Base-by-base conservation (phyloP, 192 early-diverging fungal genomes). In the Backusella luteola region DNA sequence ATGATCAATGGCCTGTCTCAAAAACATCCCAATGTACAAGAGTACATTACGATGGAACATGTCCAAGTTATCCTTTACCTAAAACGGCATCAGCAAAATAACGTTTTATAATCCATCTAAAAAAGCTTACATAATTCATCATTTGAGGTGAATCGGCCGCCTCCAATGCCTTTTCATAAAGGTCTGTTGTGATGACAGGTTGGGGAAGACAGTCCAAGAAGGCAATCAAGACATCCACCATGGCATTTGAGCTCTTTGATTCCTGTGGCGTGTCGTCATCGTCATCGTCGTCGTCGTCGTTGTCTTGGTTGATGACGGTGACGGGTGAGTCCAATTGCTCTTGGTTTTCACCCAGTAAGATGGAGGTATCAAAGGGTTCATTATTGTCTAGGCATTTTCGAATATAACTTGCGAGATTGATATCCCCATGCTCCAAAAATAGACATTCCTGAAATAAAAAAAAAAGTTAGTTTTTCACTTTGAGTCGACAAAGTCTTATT, bases 351-450 rank as follows among this genome's bases (percentile, higher is more conserved):
- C 78, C 84, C 35, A 88, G 59, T 15, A 88, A 71, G 19, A 84
- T 69, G 2, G 80, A 77, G 23, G 88, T 34, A 74, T 94, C 91
- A 76, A 92, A 94, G n/a, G 89, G 87, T 21, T 80, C 85, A 6
- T 92, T 94, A 6, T 87, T 86, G 68, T 96, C 95, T 21, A 98
- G 80, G 53, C 92, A 96, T 53, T 96, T 91, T 9, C 89, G 85
- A 38, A 96, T 90, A 69, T 91, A 90, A 26, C 88, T 82, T 46
- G 86, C 87, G 3, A 95, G 80, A 0, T 76, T 66, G 12, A 83
- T 84, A 78, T 96, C 93, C 26, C 93, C 94, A 26, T 78, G 76
- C 11, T 82, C 77, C 44, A 86, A 73, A 77, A 94, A 94, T 35
- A 94, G 76, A 53, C 87, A 85, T 52, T 93, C 88, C 90, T 92